These are phyloP conservation scores for Aspergillus asperescens DNA, from an alignment of 495 filamentous ascomycete genomes.

Conservation along the genomic window DNA sequence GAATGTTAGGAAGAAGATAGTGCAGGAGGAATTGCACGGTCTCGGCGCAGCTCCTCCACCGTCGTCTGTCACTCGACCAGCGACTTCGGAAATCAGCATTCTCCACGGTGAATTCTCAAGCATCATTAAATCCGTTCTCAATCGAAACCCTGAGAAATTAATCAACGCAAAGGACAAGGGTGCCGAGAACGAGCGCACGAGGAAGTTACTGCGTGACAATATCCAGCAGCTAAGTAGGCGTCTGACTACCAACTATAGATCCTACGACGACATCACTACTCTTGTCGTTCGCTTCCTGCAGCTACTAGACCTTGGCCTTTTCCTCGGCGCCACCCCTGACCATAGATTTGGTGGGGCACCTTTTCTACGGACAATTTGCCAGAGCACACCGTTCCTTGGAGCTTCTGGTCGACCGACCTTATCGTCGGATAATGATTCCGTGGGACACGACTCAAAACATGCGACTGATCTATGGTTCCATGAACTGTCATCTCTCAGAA, in stretches of 20 bases:
- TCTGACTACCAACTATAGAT: conserved; percentile 59
- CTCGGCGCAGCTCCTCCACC: conserved; percentile 58
- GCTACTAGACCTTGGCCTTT: conserved; percentile 71
- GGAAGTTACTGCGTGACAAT: conserved; percentile 63
- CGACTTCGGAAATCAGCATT: conserved; percentile 56
- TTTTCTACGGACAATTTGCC: conserved; percentile 39
- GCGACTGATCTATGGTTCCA: conserved; percentile 44
- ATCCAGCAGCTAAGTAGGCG: conserved; percentile 61
- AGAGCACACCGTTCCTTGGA: conserved; percentile 60
- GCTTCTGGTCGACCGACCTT: conserved; percentile 33
- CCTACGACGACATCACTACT: conserved; percentile 76
- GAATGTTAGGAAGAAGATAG: conserved; percentile 55
- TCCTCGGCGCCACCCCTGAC: conserved; percentile 43
- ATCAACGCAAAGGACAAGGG: conserved; percentile 16
- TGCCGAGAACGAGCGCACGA: conserved; percentile 25
- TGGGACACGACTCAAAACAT: conserved; percentile 28
- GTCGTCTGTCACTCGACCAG: conserved; percentile 69
- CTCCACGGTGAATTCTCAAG: conserved; percentile 80
- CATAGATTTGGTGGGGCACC: conserved; percentile 19
- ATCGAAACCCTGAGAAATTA: conserved; percentile 46
- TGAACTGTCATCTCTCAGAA: conserved; percentile 36
- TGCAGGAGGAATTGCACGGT: conserved; percentile 52
- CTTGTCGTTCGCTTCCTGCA: conserved; percentile 78
- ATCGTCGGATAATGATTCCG: conserved; percentile 6
- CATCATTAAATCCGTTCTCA: conserved; percentile 60